A percentile compares a stretch with the other conserved stretches of the same genome.
Conservation (phyloP, 495 filamentous ascomycete species). For the Xylaria palmicola region DNA sequence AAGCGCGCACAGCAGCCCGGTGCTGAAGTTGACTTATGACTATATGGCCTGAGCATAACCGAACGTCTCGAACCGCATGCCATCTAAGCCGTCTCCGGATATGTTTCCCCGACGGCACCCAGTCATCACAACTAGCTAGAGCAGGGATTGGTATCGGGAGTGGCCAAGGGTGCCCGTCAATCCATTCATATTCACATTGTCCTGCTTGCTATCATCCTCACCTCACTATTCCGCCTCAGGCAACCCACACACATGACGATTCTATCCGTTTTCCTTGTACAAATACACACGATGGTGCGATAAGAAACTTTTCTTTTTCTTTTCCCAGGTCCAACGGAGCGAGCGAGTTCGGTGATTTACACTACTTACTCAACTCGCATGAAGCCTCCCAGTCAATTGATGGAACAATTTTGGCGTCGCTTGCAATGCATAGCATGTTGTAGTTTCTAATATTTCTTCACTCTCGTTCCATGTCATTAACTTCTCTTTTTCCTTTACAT, state of each 20-base stretch:
- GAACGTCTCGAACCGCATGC: background rate
- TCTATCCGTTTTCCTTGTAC: background rate
- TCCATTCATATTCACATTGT: background rate
- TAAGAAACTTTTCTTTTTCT: background rate
- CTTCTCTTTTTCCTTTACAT: background rate
- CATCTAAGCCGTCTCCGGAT: background rate
- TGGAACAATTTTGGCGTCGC: background rate
- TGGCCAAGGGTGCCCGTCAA: background rate
- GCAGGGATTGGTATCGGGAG: too few relatives aligned
- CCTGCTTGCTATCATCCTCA: background rate
- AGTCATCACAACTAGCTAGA: too few relatives aligned
- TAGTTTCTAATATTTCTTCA: background rate
- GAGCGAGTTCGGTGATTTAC: background rate
- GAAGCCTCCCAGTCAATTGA: too few relatives aligned
- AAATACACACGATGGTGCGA: background rate
- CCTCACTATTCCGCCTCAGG: background rate
- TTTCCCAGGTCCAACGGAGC: background rate
- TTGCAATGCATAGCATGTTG: background rate
- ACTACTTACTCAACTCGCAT: too few relatives aligned
- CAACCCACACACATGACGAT: background rate
- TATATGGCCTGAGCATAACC: slow-evolving; percentile 21
- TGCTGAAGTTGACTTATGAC: slow-evolving; percentile 30
- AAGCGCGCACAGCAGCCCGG: slow-evolving; percentile 16
- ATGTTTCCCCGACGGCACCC: background rate
- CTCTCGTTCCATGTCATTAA: background rate